phyloP scores from a whole-genome alignment of 805 yeast genomes.

The Zygotorulaspora danielsina region DNA sequence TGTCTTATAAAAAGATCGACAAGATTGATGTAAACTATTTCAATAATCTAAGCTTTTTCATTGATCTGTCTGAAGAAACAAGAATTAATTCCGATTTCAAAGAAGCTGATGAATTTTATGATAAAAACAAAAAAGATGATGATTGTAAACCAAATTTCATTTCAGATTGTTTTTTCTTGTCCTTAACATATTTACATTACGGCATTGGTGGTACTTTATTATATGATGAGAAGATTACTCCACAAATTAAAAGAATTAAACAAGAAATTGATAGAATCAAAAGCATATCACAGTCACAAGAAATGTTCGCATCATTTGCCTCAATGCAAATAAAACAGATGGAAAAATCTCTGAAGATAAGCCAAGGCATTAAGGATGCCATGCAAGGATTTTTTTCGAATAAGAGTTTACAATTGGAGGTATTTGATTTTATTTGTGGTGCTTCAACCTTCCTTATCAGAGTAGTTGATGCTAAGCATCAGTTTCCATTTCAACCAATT shows the following conservation, averaged over 20 bases:
- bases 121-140: slow-evolving; percentile 36
- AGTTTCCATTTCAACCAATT: slow-evolving; percentile 51
- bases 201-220: slow-evolving; percentile 79
- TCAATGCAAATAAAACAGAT: slow-evolving; percentile 48
- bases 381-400: slow-evolving; percentile 59
- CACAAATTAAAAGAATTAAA: slow-evolving; percentile 46
- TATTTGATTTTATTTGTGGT: slow-evolving; percentile 76
- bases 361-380: slow-evolving; percentile 49
- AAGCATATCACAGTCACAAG: slow-evolving; percentile 18
- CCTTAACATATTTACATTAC: slow-evolving; percentile 75
- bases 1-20: slow-evolving; percentile 60
- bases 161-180: slow-evolving; percentile 82
- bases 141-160: slow-evolving; percentile 62
- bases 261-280: slow-evolving; percentile 38
- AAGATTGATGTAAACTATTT: slow-evolving; percentile 74
- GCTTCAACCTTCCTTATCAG: slow-evolving; percentile 66
- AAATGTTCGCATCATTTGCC: slow-evolving; percentile 33
- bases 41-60: slow-evolving; percentile 43
- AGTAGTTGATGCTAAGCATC: slow-evolving; percentile 67
- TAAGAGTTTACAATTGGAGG: slow-evolving; percentile 54
- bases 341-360: slow-evolving; percentile 39
- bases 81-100: slow-evolving; percentile 70
- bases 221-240: slow-evolving; percentile 51
- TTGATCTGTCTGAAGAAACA: slow-evolving; percentile 76
- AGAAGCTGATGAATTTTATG: slow-evolving; percentile 60